Evolutionary conservation across 345 rosid species (phyloP), one percentile per base, ranked within the genome.

Genomic region (Hibiscus mutabilis): DNA sequence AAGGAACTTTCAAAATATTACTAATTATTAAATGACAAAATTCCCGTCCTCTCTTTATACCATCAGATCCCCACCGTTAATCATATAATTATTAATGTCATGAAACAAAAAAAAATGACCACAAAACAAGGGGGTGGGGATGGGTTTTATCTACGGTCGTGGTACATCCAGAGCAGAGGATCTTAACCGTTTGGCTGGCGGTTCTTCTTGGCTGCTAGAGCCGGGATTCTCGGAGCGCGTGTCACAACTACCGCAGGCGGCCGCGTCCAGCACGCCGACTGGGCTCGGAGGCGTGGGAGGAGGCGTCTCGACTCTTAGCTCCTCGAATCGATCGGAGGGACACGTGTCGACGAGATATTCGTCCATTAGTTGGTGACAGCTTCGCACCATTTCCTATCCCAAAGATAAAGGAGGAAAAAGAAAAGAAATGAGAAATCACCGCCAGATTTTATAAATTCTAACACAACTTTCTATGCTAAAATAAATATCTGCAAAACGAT

Each of bases 321-420:
- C 68, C 55, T 81, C 80, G 6, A 73, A 63, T 64, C 46, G 62
- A 33, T 73, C 74, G 4, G 74, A 60, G 2, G 89, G 88, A 76
- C 92, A 86, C 75, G 86, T 86, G 87, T 86, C 89, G 3, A 86
- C 66, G 63, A 86, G 59, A 37, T 86, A 88, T 73, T 86, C 87
- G 74, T 77, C 87, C 88, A 88, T 83, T 69, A 88, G 92, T 83
- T 84, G 92, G 75, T 74, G 88, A 88, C 92, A 88, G 92, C 92
- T 88, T 77, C 86, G 81, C 82, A 75, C 84, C 88, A 69, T 86
- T 81, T 84, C 88, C 92, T 88, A 75, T 61, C 68, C 70, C 70
- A 14, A 6, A 61, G 46, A 66, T 44, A 64, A 57, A 72, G 49
- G 14, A 24, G n/a, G 22, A 19, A 52, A 53, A 53, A 47, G 52